These are phyloP conservation scores for Geum urbanum DNA, from an alignment of 306 rosid species.

Conservation along the genomic window DNA sequence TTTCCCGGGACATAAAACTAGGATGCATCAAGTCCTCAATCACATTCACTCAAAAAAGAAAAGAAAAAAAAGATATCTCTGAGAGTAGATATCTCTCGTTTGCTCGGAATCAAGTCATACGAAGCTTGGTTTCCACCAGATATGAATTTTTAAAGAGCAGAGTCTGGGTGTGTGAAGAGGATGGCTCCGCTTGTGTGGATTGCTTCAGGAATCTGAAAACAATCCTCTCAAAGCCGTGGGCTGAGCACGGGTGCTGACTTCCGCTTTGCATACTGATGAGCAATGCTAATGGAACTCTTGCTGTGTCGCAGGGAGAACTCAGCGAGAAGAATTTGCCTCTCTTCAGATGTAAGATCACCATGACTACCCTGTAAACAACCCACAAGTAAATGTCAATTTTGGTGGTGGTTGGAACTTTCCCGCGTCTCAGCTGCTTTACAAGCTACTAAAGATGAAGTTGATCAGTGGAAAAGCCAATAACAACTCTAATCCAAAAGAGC, in stretches of 20 bases:
- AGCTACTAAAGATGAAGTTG: not conserved
- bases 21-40: too few relatives aligned
- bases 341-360: constrained; percentile 68
- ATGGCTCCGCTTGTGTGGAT: not conserved
- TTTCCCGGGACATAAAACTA: too few relatives aligned
- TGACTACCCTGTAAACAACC: constrained; percentile 59
- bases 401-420: not conserved
- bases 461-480: not conserved
- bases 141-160: not conserved
- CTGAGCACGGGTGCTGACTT: constrained; percentile 30
- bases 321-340: constrained; percentile 73
- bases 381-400: not conserved
- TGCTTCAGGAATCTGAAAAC: not conserved
- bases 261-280: constrained; percentile 60
- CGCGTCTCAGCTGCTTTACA: not conserved
- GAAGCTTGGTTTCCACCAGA: not conserved
- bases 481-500: not conserved
- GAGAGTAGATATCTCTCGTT: not conserved
- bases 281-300: constrained; percentile 55
- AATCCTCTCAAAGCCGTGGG: constrained; percentile 14
- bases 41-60: too few relatives aligned
- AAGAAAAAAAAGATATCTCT: too few relatives aligned
- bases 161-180: not conserved
- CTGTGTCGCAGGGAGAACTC: constrained; percentile 82
- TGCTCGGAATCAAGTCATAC: not conserved